Evolutionary conservation across 352 stramenopile genomes (phyloP).

Genomic region (Albugo laibachii): DNA sequence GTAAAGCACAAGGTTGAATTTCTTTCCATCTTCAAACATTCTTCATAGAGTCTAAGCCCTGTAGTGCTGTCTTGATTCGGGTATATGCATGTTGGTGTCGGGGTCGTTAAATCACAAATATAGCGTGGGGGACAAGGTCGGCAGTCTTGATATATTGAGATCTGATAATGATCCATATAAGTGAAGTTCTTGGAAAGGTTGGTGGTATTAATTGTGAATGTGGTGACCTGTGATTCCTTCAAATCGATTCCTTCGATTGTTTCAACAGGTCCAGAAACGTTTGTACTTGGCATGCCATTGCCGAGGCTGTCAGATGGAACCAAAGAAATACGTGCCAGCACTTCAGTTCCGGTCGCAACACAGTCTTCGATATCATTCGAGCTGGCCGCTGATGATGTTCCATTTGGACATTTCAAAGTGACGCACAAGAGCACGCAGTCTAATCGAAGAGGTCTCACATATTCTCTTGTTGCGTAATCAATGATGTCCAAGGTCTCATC

Average conservation of each 20-base stretch:
- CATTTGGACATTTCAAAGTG: slow-evolving; percentile 90
- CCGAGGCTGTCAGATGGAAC: slow-evolving; percentile 34
- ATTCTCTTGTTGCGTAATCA: slow-evolving; percentile 19
- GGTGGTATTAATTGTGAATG: slow-evolving; percentile 87
- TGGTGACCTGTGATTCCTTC: slow-evolving; percentile 77
- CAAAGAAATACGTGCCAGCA: slow-evolving; percentile 74
- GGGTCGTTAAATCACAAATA: slow-evolving; percentile 43
- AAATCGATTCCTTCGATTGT: slow-evolving; percentile 41
- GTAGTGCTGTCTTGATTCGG: slow-evolving; percentile 31
- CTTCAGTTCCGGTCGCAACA: slow-evolving; percentile 74
- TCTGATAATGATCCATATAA: slow-evolving; percentile 90
- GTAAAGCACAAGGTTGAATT: slow-evolving; percentile 23
- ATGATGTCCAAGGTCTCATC: slow-evolving; percentile 65
- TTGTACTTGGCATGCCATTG: slow-evolving; percentile 30
- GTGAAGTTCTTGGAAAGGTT: slow-evolving; percentile 84
- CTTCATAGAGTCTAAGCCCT: slow-evolving; percentile 15
- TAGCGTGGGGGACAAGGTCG: slow-evolving; percentile 89
- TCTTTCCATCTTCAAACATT: slow-evolving; percentile 23
- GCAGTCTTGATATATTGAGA: slow-evolving; percentile 88
- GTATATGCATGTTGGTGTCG: slow-evolving; percentile 36
- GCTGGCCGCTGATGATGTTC: slow-evolving; percentile 50
- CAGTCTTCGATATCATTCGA: slow-evolving; percentile 76
- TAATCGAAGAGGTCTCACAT: slow-evolving; percentile 32
- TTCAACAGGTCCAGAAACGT: slow-evolving; percentile 29
- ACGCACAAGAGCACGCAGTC: slow-evolving; percentile 88